Percentiles rank a stretch among this genome's conserved stretches.
Conservation (phyloP, 345 rosid species). For the Nasturtium officinale region DNA sequence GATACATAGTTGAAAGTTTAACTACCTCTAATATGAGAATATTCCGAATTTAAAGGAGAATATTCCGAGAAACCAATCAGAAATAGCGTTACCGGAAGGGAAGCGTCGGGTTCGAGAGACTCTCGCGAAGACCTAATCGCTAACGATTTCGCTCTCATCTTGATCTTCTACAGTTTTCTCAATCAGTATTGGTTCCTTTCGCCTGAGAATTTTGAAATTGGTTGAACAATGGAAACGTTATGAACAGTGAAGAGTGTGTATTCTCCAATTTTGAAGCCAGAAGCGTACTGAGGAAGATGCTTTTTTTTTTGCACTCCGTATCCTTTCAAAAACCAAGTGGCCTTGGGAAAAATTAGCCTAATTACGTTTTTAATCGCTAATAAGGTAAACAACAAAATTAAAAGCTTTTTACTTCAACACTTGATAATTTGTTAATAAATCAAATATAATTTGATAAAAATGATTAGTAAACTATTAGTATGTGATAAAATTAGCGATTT, state of each 20-base stretch:
- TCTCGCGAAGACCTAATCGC: constrained; percentile 16
- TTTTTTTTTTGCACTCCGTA: not conserved
- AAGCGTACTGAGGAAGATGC: constrained; percentile 4
- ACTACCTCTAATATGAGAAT: not conserved
- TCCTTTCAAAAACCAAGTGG: not conserved
- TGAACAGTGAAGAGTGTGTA: not conserved
- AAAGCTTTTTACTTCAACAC: not conserved
- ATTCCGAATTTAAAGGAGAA: not conserved
- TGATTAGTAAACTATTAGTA: not conserved
- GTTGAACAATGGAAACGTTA: not conserved
- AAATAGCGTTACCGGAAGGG: constrained; percentile 26
- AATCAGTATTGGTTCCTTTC: constrained; percentile 3
- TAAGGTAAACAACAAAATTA: too few species aligned
- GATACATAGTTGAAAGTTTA: not conserved
- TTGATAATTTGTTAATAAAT: not conserved
- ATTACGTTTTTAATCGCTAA: not conserved
- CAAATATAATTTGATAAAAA: not conserved
- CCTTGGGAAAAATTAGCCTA: not conserved
- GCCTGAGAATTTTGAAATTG: constrained; percentile 17
- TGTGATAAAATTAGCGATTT: constrained; percentile 1
- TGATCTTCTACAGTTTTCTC: constrained; percentile 12
- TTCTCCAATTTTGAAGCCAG: not conserved
- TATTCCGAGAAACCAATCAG: not conserved
- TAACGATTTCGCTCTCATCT: constrained; percentile 32
- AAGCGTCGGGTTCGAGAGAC: constrained; percentile 7